Evolutionary conservation across 345 rosid species (phyloP).

Genomic region (Combretum micranthum): DNA sequence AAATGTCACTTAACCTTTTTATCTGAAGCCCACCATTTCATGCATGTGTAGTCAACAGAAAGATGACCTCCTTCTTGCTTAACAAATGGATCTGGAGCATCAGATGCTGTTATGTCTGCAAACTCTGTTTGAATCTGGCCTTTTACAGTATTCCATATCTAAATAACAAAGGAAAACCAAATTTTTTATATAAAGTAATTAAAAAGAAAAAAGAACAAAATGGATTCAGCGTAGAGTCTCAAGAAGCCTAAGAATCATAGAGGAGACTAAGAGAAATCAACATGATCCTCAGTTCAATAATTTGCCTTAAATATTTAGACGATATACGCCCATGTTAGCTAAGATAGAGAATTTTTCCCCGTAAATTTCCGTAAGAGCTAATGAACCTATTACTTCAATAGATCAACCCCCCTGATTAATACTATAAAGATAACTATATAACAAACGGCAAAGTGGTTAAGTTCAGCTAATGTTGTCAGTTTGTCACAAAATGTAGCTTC

Average conservation of each 20-base stretch:
- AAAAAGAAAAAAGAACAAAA: constrained; percentile 2
- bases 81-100: constrained; percentile 23
- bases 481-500: too few relatives aligned
- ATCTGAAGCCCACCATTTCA: constrained; percentile 67
- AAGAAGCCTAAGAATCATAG: background rate
- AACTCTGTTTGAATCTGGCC: constrained; percentile 77
- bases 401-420: too few relatives aligned
- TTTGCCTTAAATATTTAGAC: too few relatives aligned
- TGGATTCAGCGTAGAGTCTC: background rate
- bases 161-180: constrained; percentile 8
- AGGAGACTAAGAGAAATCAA: too few relatives aligned
- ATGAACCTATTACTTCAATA: too few relatives aligned
- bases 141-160: constrained; percentile 76
- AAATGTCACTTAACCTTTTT: constrained; percentile 31
- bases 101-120: constrained; percentile 52
- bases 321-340: too few relatives aligned
- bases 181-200: background rate
- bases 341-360: too few relatives aligned
- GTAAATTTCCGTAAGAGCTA: too few relatives aligned
- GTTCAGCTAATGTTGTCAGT: too few relatives aligned
- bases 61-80: constrained; percentile 59
- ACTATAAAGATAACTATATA: too few relatives aligned
- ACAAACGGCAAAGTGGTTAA: too few relatives aligned
- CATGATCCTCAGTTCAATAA: too few relatives aligned
- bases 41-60: constrained; percentile 69